These are phyloP conservation scores for Begonia fuchsioides DNA, from an alignment of 306 rosid species.

Conservation along the genomic window DNA sequence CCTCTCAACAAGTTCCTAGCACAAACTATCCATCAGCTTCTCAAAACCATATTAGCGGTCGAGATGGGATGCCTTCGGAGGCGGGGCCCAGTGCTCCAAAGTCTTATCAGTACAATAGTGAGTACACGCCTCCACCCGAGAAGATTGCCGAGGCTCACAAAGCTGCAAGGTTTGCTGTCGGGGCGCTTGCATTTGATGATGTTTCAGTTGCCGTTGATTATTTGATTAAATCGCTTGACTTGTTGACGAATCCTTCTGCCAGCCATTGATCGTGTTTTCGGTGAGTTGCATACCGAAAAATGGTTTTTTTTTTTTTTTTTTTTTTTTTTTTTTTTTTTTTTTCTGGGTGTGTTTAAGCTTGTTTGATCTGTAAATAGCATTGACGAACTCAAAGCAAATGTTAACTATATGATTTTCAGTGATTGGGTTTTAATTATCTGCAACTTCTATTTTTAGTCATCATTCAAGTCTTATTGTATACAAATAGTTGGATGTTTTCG, in stretches of 20 bases:
- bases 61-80: conserved; percentile 39
- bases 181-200: conserved; percentile 96
- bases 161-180: conserved; percentile 98
- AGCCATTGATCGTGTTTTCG: conserved; percentile 17
- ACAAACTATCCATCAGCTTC: conserved; percentile 30
- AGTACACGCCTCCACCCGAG: conserved; percentile 77
- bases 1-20: conserved; percentile 45
- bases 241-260: conserved; percentile 83
- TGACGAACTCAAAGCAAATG: not conserved
- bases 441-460: too few relatives aligned
- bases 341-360: not conserved
- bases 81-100: conserved; percentile 30
- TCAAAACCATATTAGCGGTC: conserved; percentile 31
- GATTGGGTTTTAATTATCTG: too few relatives aligned
- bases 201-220: conserved; percentile 73
- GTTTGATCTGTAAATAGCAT: not conserved
- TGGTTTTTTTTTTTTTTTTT: too few relatives aligned
- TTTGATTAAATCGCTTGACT: conserved; percentile 77
- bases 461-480: too few relatives aligned
- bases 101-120: conserved; percentile 60
- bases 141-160: conserved; percentile 94
- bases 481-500: too few relatives aligned
- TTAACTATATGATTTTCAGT: too few relatives aligned
- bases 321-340: too few relatives aligned
- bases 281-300: too few relatives aligned